Evolutionary conservation across 2,329 filamentous ascomycete species (phyloP).

Genomic region (Pseudogymnoascus verrucosus): DNA sequence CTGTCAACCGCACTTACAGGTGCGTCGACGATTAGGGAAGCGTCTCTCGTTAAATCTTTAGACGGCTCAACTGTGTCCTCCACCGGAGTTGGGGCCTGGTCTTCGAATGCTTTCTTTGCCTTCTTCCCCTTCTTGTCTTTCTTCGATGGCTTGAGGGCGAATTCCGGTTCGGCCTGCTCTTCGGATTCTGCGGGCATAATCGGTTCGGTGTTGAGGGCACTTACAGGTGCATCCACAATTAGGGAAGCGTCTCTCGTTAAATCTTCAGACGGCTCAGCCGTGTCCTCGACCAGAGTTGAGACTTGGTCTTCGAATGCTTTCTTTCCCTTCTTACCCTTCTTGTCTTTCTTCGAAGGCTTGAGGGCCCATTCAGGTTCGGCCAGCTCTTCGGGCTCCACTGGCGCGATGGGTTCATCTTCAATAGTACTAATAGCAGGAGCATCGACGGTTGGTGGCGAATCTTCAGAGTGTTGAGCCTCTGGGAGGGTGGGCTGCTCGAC

Average conservation of each 20-base stretch:
- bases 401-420: neutral
- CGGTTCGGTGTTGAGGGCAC: neutral
- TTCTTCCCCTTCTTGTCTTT: constrained; percentile 31
- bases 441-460: neutral
- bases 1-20: neutral
- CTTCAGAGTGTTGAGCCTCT: neutral
- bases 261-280: neutral
- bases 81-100: neutral
- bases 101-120: constrained; percentile 8
- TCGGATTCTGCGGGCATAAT: neutral
- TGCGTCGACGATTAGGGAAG: neutral
- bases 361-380: neutral
- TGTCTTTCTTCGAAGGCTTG: constrained; percentile 14
- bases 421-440: neutral
- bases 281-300: neutral
- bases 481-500: neutral
- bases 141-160: constrained; percentile 3
- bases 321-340: constrained; percentile 32
- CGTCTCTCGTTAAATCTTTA: neutral
- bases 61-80: neutral
- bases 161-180: neutral
- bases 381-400: neutral
- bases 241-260: neutral
- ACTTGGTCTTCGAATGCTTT: neutral
- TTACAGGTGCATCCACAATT: neutral